These are phyloP conservation scores for California macrophylla DNA, from an alignment of 441 rosid genomes.

Conservation along the genomic window DNA sequence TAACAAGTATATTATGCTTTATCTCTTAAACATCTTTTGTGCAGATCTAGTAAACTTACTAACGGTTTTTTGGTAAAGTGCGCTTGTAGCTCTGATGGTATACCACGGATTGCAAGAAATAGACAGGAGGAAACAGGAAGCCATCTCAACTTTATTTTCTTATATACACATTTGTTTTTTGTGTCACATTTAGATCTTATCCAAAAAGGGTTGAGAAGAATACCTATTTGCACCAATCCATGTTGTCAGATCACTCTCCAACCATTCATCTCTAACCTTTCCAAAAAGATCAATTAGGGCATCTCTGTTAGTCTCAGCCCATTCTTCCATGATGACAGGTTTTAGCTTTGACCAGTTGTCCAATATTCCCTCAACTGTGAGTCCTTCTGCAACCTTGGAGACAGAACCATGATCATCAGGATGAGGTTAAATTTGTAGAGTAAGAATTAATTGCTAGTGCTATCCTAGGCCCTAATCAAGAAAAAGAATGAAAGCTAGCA, in stretches of 20 bases:
- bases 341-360: slow-evolving; percentile 69
- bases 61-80: neutral
- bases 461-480: slow-evolving; percentile 7
- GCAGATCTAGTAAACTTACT: neutral
- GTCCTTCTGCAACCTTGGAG: slow-evolving; percentile 70
- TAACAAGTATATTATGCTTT: neutral
- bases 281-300: slow-evolving; percentile 66
- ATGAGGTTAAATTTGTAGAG: slow-evolving; percentile 11
- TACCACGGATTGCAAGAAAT: neutral
- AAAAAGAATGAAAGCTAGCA: neutral
- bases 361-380: slow-evolving; percentile 53
- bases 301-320: slow-evolving; percentile 59
- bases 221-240: slow-evolving; percentile 96
- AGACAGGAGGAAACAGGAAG: neutral
- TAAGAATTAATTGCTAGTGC: neutral
- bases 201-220: slow-evolving; percentile 7
- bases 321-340: slow-evolving; percentile 68
- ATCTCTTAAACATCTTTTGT: neutral
- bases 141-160: neutral
- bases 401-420: slow-evolving; percentile 22
- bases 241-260: slow-evolving; percentile 53
- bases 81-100: neutral
- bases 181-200: neutral
- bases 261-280: slow-evolving; percentile 87
- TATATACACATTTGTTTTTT: neutral